Evolutionary conservation across 169 alveolate species (phyloP).

Genomic region (Plasmodium yoelii): DNA sequence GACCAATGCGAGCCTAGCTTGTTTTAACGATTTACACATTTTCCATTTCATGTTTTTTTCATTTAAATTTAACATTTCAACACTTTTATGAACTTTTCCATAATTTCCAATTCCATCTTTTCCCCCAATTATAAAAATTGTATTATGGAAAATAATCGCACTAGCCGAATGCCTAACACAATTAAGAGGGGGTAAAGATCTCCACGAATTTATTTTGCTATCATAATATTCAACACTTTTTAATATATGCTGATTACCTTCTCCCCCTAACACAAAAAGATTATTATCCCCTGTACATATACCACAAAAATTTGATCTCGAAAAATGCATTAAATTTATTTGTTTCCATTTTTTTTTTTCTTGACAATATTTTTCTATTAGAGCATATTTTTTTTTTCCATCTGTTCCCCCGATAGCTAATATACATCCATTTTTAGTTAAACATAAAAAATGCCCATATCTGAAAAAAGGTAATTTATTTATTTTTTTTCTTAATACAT

Average conservation of each 20-base stretch:
- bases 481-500: slow-evolving; percentile 35
- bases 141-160: slow-evolving; percentile 45
- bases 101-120: slow-evolving; percentile 74
- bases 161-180: slow-evolving; percentile 74
- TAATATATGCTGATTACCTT: slow-evolving; percentile 64
- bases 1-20: slow-evolving; percentile 61
- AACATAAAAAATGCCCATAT: slow-evolving; percentile 71
- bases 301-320: slow-evolving; percentile 76
- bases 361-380: slow-evolving; percentile 55
- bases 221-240: slow-evolving; percentile 75
- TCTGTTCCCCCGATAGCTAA: slow-evolving; percentile 73
- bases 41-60: slow-evolving; percentile 70
- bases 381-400: slow-evolving; percentile 52
- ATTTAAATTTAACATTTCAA: slow-evolving; percentile 73
- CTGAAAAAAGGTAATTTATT: slow-evolving; percentile 66
- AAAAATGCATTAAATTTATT: slow-evolving; percentile 70
- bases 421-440: slow-evolving; percentile 64
- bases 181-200: slow-evolving; percentile 69
- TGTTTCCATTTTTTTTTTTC: slow-evolving; percentile 72
- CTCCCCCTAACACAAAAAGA: slow-evolving; percentile 73
- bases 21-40: slow-evolving; percentile 62
- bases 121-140: slow-evolving; percentile 66
- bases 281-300: slow-evolving; percentile 68
- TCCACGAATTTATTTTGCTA: slow-evolving; percentile 68
- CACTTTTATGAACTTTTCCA: slow-evolving; percentile 71